These are phyloP conservation scores for Priceomyces carsonii DNA, from an alignment of 805 yeast genomes.

Conservation along the genomic window DNA sequence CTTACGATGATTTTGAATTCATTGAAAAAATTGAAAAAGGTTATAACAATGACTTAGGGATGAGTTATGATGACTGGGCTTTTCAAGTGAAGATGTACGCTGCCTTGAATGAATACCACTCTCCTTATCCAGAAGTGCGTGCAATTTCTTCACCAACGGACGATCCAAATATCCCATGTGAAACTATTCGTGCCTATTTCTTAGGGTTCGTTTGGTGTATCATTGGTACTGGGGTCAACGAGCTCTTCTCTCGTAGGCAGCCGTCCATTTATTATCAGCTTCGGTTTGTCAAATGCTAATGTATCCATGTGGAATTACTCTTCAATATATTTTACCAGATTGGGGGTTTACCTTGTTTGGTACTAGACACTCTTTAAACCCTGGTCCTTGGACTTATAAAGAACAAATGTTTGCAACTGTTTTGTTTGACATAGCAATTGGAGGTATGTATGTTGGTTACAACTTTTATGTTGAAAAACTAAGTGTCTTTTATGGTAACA, in stretches of 20 bases:
- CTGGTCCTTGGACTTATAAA: constrained; percentile 64
- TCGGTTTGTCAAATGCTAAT: constrained; percentile 48
- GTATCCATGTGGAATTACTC: constrained; percentile 42
- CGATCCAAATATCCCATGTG: constrained; percentile 49
- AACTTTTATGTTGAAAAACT: constrained; percentile 30
- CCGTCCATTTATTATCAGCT: constrained; percentile 48
- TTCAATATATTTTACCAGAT: constrained; percentile 47
- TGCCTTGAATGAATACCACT: constrained; percentile 40
- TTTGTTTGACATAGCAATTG: constrained; percentile 31
- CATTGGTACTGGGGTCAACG: constrained; percentile 55
- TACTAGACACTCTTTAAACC: constrained; percentile 47
- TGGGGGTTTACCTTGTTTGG: constrained; percentile 30
- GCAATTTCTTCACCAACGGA: constrained; percentile 63
- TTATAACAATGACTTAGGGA: constrained; percentile 3
- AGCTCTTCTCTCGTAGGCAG: constrained; percentile 56
- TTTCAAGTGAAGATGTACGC: constrained; percentile 44
- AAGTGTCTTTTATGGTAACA: constrained; percentile 18
- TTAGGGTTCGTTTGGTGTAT: constrained; percentile 53
- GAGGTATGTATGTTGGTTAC: constrained; percentile 30
- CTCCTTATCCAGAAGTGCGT: constrained; percentile 68
- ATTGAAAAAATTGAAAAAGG: constrained; percentile 14
- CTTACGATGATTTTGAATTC: constrained; percentile 25
- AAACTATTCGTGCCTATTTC: constrained; percentile 57
- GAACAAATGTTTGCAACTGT: constrained; percentile 67
- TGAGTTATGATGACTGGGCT: constrained; percentile 20